These are phyloP conservation scores for Thermothielavioides terrestris DNA, from an alignment of 495 filamentous ascomycete species.

Conservation along the genomic window DNA sequence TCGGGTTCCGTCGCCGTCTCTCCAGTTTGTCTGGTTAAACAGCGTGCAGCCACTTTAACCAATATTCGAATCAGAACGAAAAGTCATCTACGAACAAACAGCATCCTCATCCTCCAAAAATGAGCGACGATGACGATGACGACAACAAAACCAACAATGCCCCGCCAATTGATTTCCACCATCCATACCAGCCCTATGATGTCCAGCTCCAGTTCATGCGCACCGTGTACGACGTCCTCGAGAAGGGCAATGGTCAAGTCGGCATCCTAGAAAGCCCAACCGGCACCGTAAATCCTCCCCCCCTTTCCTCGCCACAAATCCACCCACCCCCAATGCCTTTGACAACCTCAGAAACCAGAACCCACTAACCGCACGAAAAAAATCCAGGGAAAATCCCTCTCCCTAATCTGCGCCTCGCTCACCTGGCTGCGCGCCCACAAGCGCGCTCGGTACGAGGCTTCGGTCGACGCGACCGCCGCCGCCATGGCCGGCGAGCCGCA, in stretches of 20 bases:
- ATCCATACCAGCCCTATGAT: conserved; percentile 84
- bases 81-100: too few species aligned
- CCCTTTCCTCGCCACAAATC: neutral
- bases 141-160: neutral
- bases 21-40: too few species aligned
- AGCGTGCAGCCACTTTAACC: too few species aligned
- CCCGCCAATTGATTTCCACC: conserved; percentile 58
- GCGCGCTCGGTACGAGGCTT: conserved; percentile 51
- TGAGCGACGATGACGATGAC: neutral
- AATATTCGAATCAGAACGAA: too few species aligned
- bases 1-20: too few species aligned
- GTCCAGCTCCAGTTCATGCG: conserved; percentile 90
- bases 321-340: neutral
- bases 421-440: conserved; percentile 92
- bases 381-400: conserved; percentile 84
- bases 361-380: neutral
- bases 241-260: conserved; percentile 65
- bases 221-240: conserved; percentile 71
- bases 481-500: conserved; percentile 68
- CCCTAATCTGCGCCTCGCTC: conserved; percentile 83
- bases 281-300: conserved; percentile 45
- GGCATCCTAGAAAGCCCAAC: conserved; percentile 94
- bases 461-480: conserved; percentile 19
- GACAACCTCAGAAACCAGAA: neutral
- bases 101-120: too few species aligned